These are phyloP conservation scores for Pleurotus citrinopileatus DNA, from an alignment of 768 basidiomycete genomes.

Conservation along the genomic window DNA sequence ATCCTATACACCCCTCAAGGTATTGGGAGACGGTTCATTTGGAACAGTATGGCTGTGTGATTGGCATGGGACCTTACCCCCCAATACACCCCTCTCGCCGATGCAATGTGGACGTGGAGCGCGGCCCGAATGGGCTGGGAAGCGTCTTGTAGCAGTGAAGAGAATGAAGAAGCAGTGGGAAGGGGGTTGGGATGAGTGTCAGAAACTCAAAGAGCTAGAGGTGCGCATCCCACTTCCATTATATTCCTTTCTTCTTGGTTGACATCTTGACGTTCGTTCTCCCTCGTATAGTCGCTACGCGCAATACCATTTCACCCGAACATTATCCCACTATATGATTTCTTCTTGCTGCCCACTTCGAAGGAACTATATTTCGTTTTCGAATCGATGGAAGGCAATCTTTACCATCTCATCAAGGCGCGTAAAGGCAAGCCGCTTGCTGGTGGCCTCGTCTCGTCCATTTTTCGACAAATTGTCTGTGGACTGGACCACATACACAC, in stretches of 20 bases:
- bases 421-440: constrained; percentile 93
- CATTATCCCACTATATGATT: constrained; percentile 98
- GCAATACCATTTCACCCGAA: constrained; percentile 94
- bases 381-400: constrained; percentile 99
- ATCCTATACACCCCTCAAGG: constrained; percentile 93
- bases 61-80: constrained; percentile 95
- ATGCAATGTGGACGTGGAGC: constrained; percentile 96
- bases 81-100: constrained; percentile 85
- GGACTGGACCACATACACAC: constrained; percentile 93
- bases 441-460: constrained; percentile 93
- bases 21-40: constrained; percentile 97
- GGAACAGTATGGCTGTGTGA: constrained; percentile 99
- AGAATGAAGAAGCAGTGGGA: constrained; percentile 98
- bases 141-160: constrained; percentile 95
- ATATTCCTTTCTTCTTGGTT: constrained; percentile 13
- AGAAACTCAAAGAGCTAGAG: constrained; percentile 92
- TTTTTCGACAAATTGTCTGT: constrained; percentile 87
- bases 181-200: constrained; percentile 98
- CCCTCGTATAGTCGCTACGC: constrained; percentile 74
- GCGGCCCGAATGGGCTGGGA: constrained; percentile 91
- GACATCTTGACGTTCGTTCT: constrained; percentile 16
- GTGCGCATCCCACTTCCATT: constrained; percentile 38
- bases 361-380: constrained; percentile 99
- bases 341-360: constrained; percentile 93
- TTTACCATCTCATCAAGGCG: constrained; percentile 98